phyloP scores from a whole-genome alignment of 106 monocot genomes.

The Dendrobium officinale region DNA sequence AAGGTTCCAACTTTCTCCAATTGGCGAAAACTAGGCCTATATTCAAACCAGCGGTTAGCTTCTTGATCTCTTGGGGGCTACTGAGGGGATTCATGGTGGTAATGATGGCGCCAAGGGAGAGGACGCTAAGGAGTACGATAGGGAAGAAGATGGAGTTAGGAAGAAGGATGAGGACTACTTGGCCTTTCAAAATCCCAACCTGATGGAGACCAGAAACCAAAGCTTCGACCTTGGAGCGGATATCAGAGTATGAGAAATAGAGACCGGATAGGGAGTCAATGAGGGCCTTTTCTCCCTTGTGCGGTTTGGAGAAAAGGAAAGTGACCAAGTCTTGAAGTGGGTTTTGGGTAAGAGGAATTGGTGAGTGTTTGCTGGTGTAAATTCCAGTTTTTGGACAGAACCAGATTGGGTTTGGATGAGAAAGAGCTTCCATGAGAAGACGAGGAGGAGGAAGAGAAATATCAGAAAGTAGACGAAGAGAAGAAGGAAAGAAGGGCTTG shows the following conservation, averaged over 20 bases:
- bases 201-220: slow-evolving; percentile 38
- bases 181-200: slow-evolving; percentile 11
- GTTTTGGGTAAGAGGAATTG: slow-evolving; percentile 29
- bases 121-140: slow-evolving; percentile 32
- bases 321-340: slow-evolving; percentile 38
- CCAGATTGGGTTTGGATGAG: slow-evolving; percentile 1
- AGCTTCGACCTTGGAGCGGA: slow-evolving; percentile 25
- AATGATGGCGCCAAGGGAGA: slow-evolving; percentile 35
- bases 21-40: neutral
- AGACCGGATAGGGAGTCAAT: slow-evolving; percentile 38
- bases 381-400: slow-evolving; percentile 52
- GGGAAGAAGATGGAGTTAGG: slow-evolving; percentile 49
- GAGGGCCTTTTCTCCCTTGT: slow-evolving; percentile 34
- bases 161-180: slow-evolving; percentile 36
- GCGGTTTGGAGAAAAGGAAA: slow-evolving; percentile 42
- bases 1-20: slow-evolving; percentile 5
- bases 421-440: too few relatives aligned
- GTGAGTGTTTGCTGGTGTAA: slow-evolving; percentile 51
- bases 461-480: too few relatives aligned
- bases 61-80: slow-evolving; percentile 34
- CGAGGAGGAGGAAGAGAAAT: neutral
- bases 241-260: slow-evolving; percentile 28
- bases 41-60: neutral
- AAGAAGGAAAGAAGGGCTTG: too few relatives aligned
- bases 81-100: slow-evolving; percentile 42